Evolutionary conservation across 371 early-diverging fungal species (phyloP).

Genomic region (Haplosporangium sp.): DNA sequence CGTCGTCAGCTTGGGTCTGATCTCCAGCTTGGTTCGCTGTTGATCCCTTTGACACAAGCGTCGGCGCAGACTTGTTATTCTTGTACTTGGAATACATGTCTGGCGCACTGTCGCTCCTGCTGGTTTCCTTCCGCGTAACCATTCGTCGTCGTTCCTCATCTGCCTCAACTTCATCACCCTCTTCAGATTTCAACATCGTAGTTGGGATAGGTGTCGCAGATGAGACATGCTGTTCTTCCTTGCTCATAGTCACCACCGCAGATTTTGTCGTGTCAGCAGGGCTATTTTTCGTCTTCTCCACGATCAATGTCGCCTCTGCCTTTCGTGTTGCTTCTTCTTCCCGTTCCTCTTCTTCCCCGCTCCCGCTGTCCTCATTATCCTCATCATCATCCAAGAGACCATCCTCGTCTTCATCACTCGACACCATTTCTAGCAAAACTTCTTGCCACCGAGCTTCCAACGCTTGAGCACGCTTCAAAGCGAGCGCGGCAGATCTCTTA

Average conservation of each 20-base stretch:
- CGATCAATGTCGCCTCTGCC: not conserved
- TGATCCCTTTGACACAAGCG: not conserved
- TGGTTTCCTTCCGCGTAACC: constrained; percentile 15
- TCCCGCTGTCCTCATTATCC: constrained; percentile 13
- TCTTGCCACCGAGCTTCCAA: constrained; percentile 50
- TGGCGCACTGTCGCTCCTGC: constrained; percentile 34
- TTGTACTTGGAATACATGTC: constrained; percentile 53
- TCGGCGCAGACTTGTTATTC: constrained; percentile 12
- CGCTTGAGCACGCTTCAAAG: constrained; percentile 46
- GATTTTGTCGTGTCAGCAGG: not conserved
- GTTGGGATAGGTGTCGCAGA: not conserved
- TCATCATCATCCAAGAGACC: constrained; percentile 38
- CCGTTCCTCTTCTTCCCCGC: constrained; percentile 4
- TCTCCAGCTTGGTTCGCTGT: not conserved
- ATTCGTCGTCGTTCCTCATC: constrained; percentile 22
- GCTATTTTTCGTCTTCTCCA: not conserved
- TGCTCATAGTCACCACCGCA: not conserved
- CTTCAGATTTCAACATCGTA: not conserved
- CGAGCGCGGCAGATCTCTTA: constrained; percentile 48
- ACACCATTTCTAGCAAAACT: constrained; percentile 46
- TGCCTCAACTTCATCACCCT: constrained; percentile 6
- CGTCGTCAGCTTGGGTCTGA: constrained; percentile 1
- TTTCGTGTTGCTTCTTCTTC: constrained; percentile 1
- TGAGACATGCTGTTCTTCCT: not conserved
- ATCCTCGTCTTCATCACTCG: constrained; percentile 51